phyloP scores from a whole-genome alignment of 345 rosid species.

The Rhodamnia argentea region DNA sequence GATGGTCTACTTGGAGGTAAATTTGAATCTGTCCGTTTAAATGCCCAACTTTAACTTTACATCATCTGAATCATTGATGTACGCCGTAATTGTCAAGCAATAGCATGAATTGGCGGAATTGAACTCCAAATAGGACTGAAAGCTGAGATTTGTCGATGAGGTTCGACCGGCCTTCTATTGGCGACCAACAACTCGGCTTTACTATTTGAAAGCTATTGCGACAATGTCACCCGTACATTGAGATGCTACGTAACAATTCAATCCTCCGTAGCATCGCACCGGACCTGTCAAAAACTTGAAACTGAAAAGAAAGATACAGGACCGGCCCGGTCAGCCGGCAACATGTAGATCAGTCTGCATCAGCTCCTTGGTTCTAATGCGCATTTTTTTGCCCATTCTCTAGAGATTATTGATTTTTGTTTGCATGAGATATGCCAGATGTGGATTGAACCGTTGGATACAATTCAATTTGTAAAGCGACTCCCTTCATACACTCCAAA shows the following conservation, averaged over 20 bases:
- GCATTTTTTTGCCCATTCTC: neutral
- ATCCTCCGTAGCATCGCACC: neutral
- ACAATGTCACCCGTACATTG: neutral
- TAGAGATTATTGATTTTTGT: neutral
- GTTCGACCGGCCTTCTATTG: neutral
- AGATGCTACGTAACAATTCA: neutral
- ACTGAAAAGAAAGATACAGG: neutral
- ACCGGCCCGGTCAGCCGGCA: too few relatives aligned
- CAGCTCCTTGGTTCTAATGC: neutral
- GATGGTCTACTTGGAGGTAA: neutral
- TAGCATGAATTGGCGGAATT: neutral
- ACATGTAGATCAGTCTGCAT: neutral
- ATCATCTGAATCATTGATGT: neutral
- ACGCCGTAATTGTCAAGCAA: neutral
- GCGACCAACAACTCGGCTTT: neutral
- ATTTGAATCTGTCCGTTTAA: neutral
- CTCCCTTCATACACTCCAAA: neutral
- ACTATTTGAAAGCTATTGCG: neutral
- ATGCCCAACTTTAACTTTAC: neutral
- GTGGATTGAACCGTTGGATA: neutral
- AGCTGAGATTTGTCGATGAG: neutral
- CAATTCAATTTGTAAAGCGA: neutral
- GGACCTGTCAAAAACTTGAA: neutral
- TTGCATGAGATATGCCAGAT: neutral
- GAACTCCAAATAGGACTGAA: neutral